These are phyloP conservation scores for Ceriops decandra DNA, from an alignment of 345 rosid species.

Conservation along the genomic window DNA sequence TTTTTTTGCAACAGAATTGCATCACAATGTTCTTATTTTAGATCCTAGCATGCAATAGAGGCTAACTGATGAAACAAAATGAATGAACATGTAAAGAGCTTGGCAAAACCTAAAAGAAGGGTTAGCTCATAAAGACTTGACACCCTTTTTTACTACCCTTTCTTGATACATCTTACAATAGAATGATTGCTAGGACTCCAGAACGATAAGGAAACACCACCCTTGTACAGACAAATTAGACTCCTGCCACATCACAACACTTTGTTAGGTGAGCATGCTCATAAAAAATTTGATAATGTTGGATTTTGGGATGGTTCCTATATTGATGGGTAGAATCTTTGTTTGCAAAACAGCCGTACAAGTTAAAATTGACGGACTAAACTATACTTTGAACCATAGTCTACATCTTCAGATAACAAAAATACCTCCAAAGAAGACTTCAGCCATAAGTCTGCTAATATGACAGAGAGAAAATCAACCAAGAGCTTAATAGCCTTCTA, in stretches of 20 bases:
- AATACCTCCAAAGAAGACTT: background rate
- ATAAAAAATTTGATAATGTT: background rate
- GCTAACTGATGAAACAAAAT: background rate
- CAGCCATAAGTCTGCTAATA: background rate
- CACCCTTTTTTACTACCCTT: background rate
- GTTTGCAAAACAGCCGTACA: background rate
- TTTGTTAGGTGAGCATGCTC: background rate
- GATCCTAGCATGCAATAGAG: background rate
- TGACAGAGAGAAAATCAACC: background rate
- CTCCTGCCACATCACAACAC: background rate
- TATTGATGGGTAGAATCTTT: background rate
- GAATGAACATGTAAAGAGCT: constrained; percentile 4
- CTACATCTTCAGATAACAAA: background rate
- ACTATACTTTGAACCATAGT: too few relatives aligned
- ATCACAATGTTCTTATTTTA: background rate
- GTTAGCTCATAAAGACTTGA: too few relatives aligned
- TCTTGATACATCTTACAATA: background rate
- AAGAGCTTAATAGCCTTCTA: background rate
- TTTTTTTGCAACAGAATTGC: background rate
- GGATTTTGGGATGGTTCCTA: background rate
- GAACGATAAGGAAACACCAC: background rate
- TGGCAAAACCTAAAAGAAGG: background rate
- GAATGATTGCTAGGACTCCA: too few relatives aligned
- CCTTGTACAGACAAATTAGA: background rate
- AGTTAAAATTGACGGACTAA: too few relatives aligned